phyloP scores from a whole-genome alignment of 2,329 filamentous ascomycete species.

The Colletotrichum cordylinicola region DNA sequence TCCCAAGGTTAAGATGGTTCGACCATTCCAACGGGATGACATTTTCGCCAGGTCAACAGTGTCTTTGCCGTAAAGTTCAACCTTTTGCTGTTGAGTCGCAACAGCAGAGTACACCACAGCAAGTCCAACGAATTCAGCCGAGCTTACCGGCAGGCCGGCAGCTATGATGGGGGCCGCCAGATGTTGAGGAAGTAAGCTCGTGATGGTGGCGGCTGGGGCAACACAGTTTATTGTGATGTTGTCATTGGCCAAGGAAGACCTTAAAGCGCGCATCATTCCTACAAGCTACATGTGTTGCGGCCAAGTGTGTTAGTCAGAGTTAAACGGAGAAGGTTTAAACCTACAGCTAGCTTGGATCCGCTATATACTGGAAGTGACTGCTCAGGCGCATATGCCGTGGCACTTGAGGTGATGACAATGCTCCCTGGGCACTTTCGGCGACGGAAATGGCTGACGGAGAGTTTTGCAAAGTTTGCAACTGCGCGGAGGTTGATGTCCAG shows the following conservation, averaged over 20 bases:
- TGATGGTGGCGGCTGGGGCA: slow-evolving; percentile 38
- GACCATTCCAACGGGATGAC: slow-evolving; percentile 35
- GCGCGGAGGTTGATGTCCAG: slow-evolving; percentile 39
- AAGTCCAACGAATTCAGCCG: slow-evolving; percentile 35
- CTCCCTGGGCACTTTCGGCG: slow-evolving; percentile 28
- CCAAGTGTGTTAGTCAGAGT: neutral
- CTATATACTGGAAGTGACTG: slow-evolving; percentile 38
- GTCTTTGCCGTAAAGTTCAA: slow-evolving; percentile 42
- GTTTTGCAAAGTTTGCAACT: slow-evolving; percentile 36
- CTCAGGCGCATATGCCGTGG: slow-evolving; percentile 42
- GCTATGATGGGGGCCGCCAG: slow-evolving; percentile 35
- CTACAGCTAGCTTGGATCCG: slow-evolving; percentile 21
- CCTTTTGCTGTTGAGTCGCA: slow-evolving; percentile 33
- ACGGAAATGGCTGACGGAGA: slow-evolving; percentile 32
- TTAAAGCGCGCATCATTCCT: slow-evolving; percentile 36
- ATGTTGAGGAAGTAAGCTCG: slow-evolving; percentile 33
- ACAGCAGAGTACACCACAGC: slow-evolving; percentile 42
- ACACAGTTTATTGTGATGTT: slow-evolving; percentile 44
- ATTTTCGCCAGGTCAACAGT: neutral
- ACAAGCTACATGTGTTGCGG: slow-evolving; percentile 25
- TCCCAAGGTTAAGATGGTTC: slow-evolving; percentile 38
- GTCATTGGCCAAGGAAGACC: slow-evolving; percentile 27
- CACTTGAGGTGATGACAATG: slow-evolving; percentile 42
- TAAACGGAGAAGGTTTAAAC: neutral
- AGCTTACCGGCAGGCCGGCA: slow-evolving; percentile 36